A percentile compares a stretch with the other conserved stretches of the same genome.
Evolutionary conservation across 208 protist species (phyloP).

Genomic region (Leishmania amazonensis): DNA sequence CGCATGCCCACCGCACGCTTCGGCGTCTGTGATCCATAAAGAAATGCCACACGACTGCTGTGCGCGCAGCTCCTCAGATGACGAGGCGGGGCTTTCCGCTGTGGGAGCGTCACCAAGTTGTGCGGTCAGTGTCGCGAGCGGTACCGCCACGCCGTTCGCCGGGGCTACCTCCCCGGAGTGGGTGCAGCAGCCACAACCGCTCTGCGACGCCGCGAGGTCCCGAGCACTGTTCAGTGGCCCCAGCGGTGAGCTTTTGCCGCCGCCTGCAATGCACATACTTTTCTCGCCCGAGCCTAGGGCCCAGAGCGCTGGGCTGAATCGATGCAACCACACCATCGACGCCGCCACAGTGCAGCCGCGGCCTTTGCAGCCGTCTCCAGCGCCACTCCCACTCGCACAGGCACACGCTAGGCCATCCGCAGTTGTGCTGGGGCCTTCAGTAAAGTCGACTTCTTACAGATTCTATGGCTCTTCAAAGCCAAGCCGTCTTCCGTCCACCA

Average conservation of each 20-base stretch:
- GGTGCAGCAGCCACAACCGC: neutral
- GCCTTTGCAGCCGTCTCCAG: neutral
- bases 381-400: neutral
- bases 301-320: neutral
- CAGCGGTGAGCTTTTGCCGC: slow-evolving; percentile 7
- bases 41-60: neutral
- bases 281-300: slow-evolving; percentile 5
- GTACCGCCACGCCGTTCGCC: neutral
- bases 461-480: slow-evolving; percentile 4
- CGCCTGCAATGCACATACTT: slow-evolving; percentile 28
- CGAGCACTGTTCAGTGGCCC: neutral
- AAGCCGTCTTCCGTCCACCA: slow-evolving; percentile 21
- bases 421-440: neutral
- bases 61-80: slow-evolving; percentile 3
- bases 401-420: neutral
- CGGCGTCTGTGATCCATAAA: neutral
- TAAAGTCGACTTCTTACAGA: neutral
- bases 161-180: neutral
- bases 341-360: neutral
- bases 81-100: slow-evolving; percentile 6
- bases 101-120: neutral
- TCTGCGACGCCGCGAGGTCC: neutral
- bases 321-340: neutral
- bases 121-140: slow-evolving; percentile 1
- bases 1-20: neutral